A percentile compares a stretch with the other conserved stretches of the same genome.
Conservation (phyloP, 768 basidiomycete species). For the Scleroderma citrinum region DNA sequence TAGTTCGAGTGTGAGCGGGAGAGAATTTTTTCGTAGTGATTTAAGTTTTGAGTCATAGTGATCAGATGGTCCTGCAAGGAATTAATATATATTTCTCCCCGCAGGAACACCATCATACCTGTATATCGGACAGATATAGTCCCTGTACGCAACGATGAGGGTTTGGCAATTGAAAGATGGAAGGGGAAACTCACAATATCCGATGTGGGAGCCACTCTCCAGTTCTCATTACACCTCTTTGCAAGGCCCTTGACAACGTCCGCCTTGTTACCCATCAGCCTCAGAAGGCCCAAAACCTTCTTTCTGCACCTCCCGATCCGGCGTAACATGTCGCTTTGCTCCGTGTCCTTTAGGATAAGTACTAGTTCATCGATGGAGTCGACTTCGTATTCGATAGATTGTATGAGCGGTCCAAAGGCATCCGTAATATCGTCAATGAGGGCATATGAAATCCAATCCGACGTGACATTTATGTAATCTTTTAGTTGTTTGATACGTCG, state of each 20-base stretch:
- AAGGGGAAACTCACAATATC: slow-evolving; percentile 66
- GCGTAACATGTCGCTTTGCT: slow-evolving; percentile 94
- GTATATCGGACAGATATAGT: slow-evolving; percentile 92
- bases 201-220: slow-evolving; percentile 95
- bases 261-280: slow-evolving; percentile 99
- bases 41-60: slow-evolving; percentile 99
- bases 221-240: slow-evolving; percentile 97
- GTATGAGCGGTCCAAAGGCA: slow-evolving; percentile 96
- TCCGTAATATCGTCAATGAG: slow-evolving; percentile 99
- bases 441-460: slow-evolving; percentile 99
- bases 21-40: slow-evolving; percentile 99
- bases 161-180: neutral
- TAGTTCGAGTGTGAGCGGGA: slow-evolving; percentile 99
- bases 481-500: slow-evolving; percentile 98
- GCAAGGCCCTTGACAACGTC: slow-evolving; percentile 99
- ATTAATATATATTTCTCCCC: neutral
- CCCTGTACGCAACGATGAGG: slow-evolving; percentile 45
- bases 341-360: slow-evolving; percentile 70
- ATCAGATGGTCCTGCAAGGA: slow-evolving; percentile 80
- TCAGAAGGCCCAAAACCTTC: slow-evolving; percentile 96
- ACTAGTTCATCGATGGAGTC: slow-evolving; percentile 98
- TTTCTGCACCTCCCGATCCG: slow-evolving; percentile 97
- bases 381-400: slow-evolving; percentile 98
- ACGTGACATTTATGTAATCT: slow-evolving; percentile 97
- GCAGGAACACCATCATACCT: slow-evolving; percentile 37